Evolutionary conservation across 2,329 filamentous ascomycete species (phyloP).

Genomic region (Hirsutella thompsonii): DNA sequence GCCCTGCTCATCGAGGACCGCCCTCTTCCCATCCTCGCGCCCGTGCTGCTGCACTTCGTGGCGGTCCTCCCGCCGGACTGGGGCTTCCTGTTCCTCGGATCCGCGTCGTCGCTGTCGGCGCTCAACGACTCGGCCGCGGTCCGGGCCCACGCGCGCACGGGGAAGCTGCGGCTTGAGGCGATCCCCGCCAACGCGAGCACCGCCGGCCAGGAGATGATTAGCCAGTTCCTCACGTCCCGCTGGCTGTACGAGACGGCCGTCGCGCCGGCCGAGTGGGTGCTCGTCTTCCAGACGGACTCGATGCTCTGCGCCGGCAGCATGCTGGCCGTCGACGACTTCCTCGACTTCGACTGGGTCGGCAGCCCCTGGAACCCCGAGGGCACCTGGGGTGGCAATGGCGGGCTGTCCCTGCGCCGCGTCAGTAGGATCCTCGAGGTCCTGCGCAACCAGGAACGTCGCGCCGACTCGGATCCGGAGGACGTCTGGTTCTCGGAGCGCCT

Average conservation of each 20-base stretch:
- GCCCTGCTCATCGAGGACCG: constrained; percentile 43
- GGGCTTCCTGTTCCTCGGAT: constrained; percentile 44
- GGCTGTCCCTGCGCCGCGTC: constrained; percentile 38
- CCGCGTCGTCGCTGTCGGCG: constrained; percentile 26
- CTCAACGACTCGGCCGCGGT: constrained; percentile 33
- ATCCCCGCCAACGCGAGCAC: constrained; percentile 40
- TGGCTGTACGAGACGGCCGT: constrained; percentile 39
- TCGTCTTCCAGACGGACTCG: constrained; percentile 42
- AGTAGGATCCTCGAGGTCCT: constrained; percentile 39
- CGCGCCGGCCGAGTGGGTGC: constrained; percentile 37
- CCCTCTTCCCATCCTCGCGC: constrained; percentile 33
- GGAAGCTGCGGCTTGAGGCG: constrained; percentile 36
- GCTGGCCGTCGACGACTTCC: constrained; percentile 32
- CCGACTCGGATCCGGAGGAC: constrained; percentile 37
- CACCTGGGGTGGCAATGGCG: constrained; percentile 36
- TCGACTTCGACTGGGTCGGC: constrained; percentile 40
- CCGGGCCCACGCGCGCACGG: constrained; percentile 24
- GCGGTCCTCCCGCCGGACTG: constrained; percentile 42
- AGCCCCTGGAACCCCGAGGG: constrained; percentile 32
- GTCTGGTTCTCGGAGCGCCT: constrained; percentile 42
- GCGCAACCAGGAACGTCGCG: constrained; percentile 28
- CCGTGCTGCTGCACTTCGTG: constrained; percentile 42
- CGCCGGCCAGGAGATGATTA: constrained; percentile 36
- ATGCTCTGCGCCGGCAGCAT: constrained; percentile 41
- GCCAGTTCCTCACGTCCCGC: constrained; percentile 35